Evolutionary conservation across 306 rosid genomes (phyloP), one percentile per base, ranked within the genome.

Genomic region (Glycine soja): DNA sequence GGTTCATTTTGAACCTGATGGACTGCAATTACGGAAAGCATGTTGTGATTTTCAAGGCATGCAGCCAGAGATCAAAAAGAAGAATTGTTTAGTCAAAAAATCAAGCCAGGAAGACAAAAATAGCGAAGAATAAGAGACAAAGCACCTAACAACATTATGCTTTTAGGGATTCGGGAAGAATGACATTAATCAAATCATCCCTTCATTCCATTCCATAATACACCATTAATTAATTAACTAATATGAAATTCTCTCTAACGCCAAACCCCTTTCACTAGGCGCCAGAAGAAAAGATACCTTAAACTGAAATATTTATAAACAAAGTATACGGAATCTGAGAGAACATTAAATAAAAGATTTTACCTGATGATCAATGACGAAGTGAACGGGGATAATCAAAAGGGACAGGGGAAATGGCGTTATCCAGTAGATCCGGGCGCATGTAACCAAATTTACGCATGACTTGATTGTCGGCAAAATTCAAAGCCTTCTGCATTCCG

Each of bases 391-490:
- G 97, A 72, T 81, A 90, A 87, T 92, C 93, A 70, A 89, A 95
- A 9, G 97, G 90, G 34, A 89, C 5, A 0, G 92, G 36, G 2
- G 85, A n/a, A 66, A 89, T 83, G 1, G 74, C 59, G 43, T 82
- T 65, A 72, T 91, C 88, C 56, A 7, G 76, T 30, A 80, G 73
- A 77, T 72, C 64, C 36, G 80, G 77, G 86, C 85, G 95, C 53
- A 88, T 7, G 82, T 63, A 92, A 10, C 97, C 97, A 57, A 18
- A 89, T 10, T 75, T 89, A 3, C 97, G 90, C 8, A 95, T 73
- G 57, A 95, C 94, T 54, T 95, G 98, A 86, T 95, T 92, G 54
- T 95, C 97, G 2, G 98, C 98, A n/a, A 92, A 95, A 80, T 83
- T 86, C 9, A 95, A 66, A 2, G 98, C 97, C 42, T 18, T 89